Conservation (phyloP, 2,329 filamentous ascomycete species). For the Penicillium sp. region DNA sequence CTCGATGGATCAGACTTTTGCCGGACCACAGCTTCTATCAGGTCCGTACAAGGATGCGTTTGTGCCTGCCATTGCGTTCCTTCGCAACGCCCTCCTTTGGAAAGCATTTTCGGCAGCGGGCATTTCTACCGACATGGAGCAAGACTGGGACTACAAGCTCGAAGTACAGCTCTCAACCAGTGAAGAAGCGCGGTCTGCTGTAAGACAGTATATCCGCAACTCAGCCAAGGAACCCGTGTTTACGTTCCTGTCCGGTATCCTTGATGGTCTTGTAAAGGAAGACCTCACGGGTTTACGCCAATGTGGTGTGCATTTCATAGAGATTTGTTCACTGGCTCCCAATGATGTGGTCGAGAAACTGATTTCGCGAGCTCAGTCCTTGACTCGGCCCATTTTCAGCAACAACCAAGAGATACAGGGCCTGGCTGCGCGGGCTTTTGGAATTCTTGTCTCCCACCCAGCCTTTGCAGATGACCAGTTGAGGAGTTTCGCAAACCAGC, state of each 20-base stretch:
- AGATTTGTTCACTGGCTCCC: conserved; percentile 53
- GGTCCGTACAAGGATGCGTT: conserved; percentile 51
- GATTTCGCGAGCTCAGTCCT: conserved; percentile 46
- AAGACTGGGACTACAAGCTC: conserved; percentile 79
- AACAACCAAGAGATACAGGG: conserved; percentile 66
- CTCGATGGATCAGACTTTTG: conserved; percentile 36
- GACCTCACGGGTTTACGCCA: conserved; percentile 41
- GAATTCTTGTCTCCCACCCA: conserved; percentile 68
- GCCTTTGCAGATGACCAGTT: conserved; percentile 41
- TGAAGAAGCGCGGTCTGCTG: conserved; percentile 58
- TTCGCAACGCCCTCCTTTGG: conserved; percentile 57
- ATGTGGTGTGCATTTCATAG: conserved; percentile 49
- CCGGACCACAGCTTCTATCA: conserved; percentile 27
- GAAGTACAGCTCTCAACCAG: conserved; percentile 69
- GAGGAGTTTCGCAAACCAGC: conserved; percentile 40
- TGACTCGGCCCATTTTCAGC: conserved; percentile 61
- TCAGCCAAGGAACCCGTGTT: conserved; percentile 37
- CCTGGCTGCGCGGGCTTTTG: conserved; percentile 65
- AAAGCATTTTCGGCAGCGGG: conserved; percentile 49
- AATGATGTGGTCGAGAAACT: conserved; percentile 51
- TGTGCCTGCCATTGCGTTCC: conserved; percentile 65
- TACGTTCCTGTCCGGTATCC: conserved; percentile 43
- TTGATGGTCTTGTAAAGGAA: conserved; percentile 43
- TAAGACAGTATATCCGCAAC: conserved; percentile 31
- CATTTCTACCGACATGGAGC: conserved; percentile 56